Percentiles rank a stretch among this genome's conserved stretches.
Conservation (phyloP, 2,329 filamentous ascomycete genomes). For the Diaporthe capsici region DNA sequence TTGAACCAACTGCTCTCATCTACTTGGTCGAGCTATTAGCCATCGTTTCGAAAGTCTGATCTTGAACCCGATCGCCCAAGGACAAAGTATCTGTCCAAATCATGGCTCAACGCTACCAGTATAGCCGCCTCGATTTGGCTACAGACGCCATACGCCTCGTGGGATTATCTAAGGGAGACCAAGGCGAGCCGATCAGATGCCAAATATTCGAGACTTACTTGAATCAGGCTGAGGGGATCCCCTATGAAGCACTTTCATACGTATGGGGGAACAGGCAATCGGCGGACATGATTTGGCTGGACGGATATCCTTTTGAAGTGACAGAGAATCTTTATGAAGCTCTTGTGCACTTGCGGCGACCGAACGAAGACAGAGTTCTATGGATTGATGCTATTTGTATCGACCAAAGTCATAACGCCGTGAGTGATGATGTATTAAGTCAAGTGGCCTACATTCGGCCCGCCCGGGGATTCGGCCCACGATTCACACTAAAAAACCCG, state of each 20-base stretch:
- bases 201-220: conserved; percentile 6
- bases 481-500: too few species aligned
- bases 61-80: neutral
- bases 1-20: too few species aligned
- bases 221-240: neutral
- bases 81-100: neutral
- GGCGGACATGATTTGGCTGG: neutral
- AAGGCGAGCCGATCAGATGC: neutral
- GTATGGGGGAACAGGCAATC: neutral
- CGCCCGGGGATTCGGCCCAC: too few species aligned
- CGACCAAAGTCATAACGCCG: neutral
- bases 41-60: neutral
- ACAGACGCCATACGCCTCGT: neutral
- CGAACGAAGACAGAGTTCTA: neutral
- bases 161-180: neutral
- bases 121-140: neutral
- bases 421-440: neutral
- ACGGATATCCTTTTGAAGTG: neutral
- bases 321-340: neutral
- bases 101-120: neutral
- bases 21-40: neutral
- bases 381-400: conserved; percentile 9
- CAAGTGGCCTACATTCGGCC: too few species aligned
- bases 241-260: conserved; percentile 7
- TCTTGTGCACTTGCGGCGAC: neutral